These are phyloP conservation scores for Cadophora luteo-olivacea DNA, from an alignment of 2,329 filamentous ascomycete species.

Conservation along the genomic window DNA sequence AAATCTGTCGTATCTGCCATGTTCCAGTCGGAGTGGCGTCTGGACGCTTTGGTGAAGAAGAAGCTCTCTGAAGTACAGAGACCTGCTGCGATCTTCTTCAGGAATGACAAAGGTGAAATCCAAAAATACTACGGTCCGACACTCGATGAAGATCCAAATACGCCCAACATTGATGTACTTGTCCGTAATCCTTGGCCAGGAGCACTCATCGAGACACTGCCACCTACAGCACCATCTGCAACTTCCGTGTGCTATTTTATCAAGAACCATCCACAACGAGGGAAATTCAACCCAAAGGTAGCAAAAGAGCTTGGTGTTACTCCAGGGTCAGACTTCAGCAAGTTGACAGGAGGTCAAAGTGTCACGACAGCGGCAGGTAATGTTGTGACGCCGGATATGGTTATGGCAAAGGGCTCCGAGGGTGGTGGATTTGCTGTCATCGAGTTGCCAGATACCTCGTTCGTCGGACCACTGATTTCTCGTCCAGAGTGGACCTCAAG, in stretches of 20 bases:
- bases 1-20: slow-evolving; percentile 73
- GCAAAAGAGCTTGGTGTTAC: slow-evolving; percentile 71
- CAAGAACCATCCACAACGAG: slow-evolving; percentile 76
- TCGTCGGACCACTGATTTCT: slow-evolving; percentile 72
- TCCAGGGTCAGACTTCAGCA: slow-evolving; percentile 62
- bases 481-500: slow-evolving; percentile 74
- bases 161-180: slow-evolving; percentile 73
- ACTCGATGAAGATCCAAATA: slow-evolving; percentile 54
- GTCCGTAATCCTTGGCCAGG: slow-evolving; percentile 82
- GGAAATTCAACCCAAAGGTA: slow-evolving; percentile 75
- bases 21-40: slow-evolving; percentile 79
- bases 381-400: slow-evolving; percentile 84
- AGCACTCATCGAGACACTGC: slow-evolving; percentile 67
- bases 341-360: slow-evolving; percentile 66
- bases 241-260: slow-evolving; percentile 87
- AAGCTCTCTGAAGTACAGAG: slow-evolving; percentile 70
- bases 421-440: slow-evolving; percentile 81
- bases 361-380: slow-evolving; percentile 70
- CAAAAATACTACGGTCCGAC: slow-evolving; percentile 72
- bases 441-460: slow-evolving; percentile 75
- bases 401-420: slow-evolving; percentile 70
- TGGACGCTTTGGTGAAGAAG: slow-evolving; percentile 72
- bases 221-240: slow-evolving; percentile 67
- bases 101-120: slow-evolving; percentile 69
- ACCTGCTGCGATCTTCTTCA: slow-evolving; percentile 74